Base-by-base conservation (phyloP, 495 filamentous ascomycete genomes). In the Penicillium maclennaniae region DNA sequence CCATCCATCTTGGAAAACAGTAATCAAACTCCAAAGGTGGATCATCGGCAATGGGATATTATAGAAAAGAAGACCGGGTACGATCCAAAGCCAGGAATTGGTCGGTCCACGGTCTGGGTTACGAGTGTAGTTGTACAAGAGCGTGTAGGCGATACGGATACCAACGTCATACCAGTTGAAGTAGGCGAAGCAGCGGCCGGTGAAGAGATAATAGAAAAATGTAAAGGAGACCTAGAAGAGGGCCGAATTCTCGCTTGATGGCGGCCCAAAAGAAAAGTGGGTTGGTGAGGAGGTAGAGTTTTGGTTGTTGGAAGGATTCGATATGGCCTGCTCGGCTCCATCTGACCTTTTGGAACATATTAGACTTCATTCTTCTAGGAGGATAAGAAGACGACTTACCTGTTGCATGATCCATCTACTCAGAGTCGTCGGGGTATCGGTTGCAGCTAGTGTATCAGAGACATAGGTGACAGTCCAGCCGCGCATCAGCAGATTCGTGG, bases 261-360 rank as follows among this genome's bases (percentile, higher is more conserved):
- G 67, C 67, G 21, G 67, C 63, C 53, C 61, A 65, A 49, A 70
- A 70, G 54, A 70, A 62, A 23, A 70, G 57, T 0, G 67, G 65
- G 41, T 61, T 53, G 39, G 56, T 65, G 28, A 68, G 56, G 27
- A 63, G 55, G 55, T 70, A 70, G 21, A 70, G 45, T 40, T 58
- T 51, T 2, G 67, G 67, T 46, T 66, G 61, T 48, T 70, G 67
- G 53, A 70, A 68, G 15, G 65, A 59, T 54, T 70, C 67, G 23
- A 70, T 68, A 45, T 70, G 67, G 6, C 55, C 62, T 17, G 67
- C 65, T 41, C 67, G 65, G 19, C 58, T 56, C 67, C 67, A 70
- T 27, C 67, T 65, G 40, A 69, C 63, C 45, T 69, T 34, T 34
- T 34, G 8, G 8, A 34, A 14, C n/a, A 14, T 12, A 12, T 34